Evolutionary conservation across 768 basidiomycete genomes (phyloP).

Genomic region (Termitomyces sp.): DNA sequence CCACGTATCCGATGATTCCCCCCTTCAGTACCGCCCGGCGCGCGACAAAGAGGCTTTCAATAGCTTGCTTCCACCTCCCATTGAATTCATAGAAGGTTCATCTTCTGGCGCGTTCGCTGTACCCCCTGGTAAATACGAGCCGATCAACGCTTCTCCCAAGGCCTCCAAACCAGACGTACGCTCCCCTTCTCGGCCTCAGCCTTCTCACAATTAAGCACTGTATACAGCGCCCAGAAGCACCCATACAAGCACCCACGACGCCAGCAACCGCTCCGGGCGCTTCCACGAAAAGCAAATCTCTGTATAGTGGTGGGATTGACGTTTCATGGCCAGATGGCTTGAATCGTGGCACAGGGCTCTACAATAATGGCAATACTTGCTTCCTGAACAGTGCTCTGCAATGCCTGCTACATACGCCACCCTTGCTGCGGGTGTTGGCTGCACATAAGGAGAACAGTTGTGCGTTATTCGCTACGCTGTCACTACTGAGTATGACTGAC

Average conservation of each 20-base stretch:
- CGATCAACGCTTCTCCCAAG: constrained; percentile 72
- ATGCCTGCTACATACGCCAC: constrained; percentile 90
- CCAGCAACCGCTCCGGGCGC: constrained; percentile 21
- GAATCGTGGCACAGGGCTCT: constrained; percentile 60
- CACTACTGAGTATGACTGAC: constrained; percentile 8
- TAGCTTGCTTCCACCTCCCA: constrained; percentile 72
- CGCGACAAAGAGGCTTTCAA: constrained; percentile 77
- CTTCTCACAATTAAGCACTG: constrained; percentile 2
- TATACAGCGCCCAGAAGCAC: constrained; percentile 19
- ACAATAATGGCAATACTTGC: constrained; percentile 92
- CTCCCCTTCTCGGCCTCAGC: constrained; percentile 11
- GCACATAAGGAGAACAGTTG: constrained; percentile 57
- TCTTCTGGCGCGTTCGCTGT: constrained; percentile 73
- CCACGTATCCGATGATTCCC: constrained; percentile 46
- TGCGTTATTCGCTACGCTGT: constrained; percentile 35
- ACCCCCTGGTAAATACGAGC: constrained; percentile 75
- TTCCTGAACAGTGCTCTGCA: constrained; percentile 95
- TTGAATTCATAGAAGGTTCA: constrained; percentile 84
- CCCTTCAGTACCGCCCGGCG: constrained; percentile 58
- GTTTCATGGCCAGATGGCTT: constrained; percentile 56
- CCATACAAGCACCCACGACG: constrained; percentile 16
- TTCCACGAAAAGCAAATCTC: constrained; percentile 33
- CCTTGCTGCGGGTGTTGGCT: constrained; percentile 64
- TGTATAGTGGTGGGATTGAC: constrained; percentile 58
- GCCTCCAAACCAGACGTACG: constrained; percentile 48